These are phyloP conservation scores for Aleurites moluccanus DNA, from an alignment of 441 rosid genomes.

Conservation along the genomic window DNA sequence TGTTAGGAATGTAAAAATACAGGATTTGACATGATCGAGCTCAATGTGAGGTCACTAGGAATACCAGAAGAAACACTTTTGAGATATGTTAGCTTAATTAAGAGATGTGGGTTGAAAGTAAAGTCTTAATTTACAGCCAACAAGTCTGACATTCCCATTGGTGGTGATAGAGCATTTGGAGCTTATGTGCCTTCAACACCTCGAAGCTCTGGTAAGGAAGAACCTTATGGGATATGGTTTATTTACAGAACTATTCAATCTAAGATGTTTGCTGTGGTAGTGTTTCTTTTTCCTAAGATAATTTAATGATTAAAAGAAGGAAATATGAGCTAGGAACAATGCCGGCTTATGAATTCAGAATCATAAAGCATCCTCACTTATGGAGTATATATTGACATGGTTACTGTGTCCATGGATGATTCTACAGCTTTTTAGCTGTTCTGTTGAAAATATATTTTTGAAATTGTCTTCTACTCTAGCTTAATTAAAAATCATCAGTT, in stretches of 20 bases:
- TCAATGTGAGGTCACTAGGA: slow-evolving; percentile 71
- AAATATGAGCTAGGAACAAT: background rate
- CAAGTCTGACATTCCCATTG: slow-evolving; percentile 67
- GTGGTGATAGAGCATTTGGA: slow-evolving; percentile 66
- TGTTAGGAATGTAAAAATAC: slow-evolving; percentile 74
- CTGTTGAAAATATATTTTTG: background rate
- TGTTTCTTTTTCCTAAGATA: background rate
- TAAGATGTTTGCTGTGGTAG: background rate
- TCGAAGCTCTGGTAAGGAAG: slow-evolving; percentile 68
- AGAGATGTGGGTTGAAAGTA: slow-evolving; percentile 73
- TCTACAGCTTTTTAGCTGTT: background rate
- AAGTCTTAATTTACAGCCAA: slow-evolving; percentile 78
- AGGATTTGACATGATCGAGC: slow-evolving; percentile 87
- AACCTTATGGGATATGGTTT: slow-evolving; percentile 33
- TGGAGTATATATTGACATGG: background rate
- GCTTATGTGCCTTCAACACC: slow-evolving; percentile 68
- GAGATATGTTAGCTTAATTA: slow-evolving; percentile 76
- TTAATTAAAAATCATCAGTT: background rate
- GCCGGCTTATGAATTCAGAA: background rate
- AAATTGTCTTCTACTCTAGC: background rate
- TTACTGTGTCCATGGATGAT: background rate
- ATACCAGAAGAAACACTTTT: slow-evolving; percentile 81
- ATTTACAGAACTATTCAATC: background rate
- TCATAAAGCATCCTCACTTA: background rate
- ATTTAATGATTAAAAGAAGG: background rate